These are phyloP conservation scores for Verticillium isaacii DNA, from an alignment of 2,329 filamentous ascomycete species.

Conservation along the genomic window DNA sequence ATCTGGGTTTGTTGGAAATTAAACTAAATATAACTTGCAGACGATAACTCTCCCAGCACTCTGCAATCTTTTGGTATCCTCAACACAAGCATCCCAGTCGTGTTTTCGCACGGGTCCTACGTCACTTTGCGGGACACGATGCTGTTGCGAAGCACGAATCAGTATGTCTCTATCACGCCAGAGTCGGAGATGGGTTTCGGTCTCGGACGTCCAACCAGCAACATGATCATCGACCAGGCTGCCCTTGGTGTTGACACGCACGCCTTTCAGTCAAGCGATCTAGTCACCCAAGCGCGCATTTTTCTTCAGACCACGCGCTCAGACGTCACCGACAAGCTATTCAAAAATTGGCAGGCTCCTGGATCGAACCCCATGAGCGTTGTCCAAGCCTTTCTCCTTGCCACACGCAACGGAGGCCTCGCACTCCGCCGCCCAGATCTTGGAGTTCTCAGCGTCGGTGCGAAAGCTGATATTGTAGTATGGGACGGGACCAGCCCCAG, in stretches of 20 bases:
- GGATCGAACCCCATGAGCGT: slow-evolving; percentile 44
- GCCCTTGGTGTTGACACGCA: slow-evolving; percentile 51
- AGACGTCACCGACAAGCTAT: slow-evolving; percentile 27
- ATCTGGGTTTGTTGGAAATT: not conserved
- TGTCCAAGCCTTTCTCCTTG: slow-evolving; percentile 50
- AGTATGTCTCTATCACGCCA: slow-evolving; percentile 50
- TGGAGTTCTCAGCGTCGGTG: slow-evolving; percentile 41
- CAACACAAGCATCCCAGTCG: slow-evolving; percentile 37
- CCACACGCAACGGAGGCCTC: slow-evolving; percentile 45
- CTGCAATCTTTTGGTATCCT: slow-evolving; percentile 30
- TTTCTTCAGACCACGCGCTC: slow-evolving; percentile 43
- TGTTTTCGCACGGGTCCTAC: slow-evolving; percentile 47
- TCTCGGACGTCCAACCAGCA: slow-evolving; percentile 36
- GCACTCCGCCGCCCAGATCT: slow-evolving; percentile 45
- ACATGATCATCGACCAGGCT: slow-evolving; percentile 42
- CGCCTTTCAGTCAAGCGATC: slow-evolving; percentile 43
- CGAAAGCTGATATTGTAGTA: slow-evolving; percentile 49
- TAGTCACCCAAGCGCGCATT: slow-evolving; percentile 45
- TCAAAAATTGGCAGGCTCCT: slow-evolving; percentile 36
- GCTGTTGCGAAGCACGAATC: slow-evolving; percentile 41
- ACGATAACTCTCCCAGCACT: not conserved
- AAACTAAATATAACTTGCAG: not conserved
- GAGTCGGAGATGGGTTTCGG: slow-evolving; percentile 56
- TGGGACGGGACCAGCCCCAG: slow-evolving; percentile 42
- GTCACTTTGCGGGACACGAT: slow-evolving; percentile 30